These are phyloP conservation scores for Trifolium subterraneum DNA, from an alignment of 306 rosid species.

Conservation along the genomic window DNA sequence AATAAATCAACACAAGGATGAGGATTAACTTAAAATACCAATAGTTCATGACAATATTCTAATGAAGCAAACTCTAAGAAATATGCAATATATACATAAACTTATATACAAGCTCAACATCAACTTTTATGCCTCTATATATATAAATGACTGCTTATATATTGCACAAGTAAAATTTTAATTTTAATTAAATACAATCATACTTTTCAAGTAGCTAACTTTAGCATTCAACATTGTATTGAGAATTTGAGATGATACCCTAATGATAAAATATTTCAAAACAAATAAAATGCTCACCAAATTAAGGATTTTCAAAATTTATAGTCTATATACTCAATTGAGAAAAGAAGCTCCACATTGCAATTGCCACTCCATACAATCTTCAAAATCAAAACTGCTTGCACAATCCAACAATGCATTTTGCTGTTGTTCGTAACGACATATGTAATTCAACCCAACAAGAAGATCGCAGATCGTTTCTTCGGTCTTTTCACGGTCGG, in stretches of 20 bases:
- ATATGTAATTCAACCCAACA: slow-evolving; percentile 87
- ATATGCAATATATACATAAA: slow-evolving; percentile 47
- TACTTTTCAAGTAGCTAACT: slow-evolving; percentile 41
- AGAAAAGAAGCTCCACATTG: slow-evolving; percentile 77
- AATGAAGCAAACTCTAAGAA: slow-evolving; percentile 35
- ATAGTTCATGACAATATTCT: slow-evolving; percentile 39
- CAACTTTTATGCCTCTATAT: slow-evolving; percentile 37
- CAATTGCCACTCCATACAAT: slow-evolving; percentile 89
- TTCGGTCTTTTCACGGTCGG: slow-evolving; percentile 72
- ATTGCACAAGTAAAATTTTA: slow-evolving; percentile 52
- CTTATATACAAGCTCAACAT: slow-evolving; percentile 48
- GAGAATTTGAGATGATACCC: slow-evolving; percentile 37
- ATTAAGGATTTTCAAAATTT: slow-evolving; percentile 43
- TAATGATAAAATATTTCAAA: slow-evolving; percentile 37
- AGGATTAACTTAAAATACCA: slow-evolving; percentile 26
- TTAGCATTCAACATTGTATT: slow-evolving; percentile 49
- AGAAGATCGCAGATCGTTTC: slow-evolving; percentile 77
- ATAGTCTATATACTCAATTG: slow-evolving; percentile 48
- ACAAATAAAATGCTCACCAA: slow-evolving; percentile 50
- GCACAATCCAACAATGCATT: slow-evolving; percentile 87
- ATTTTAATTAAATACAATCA: slow-evolving; percentile 47
- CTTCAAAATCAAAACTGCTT: slow-evolving; percentile 90
- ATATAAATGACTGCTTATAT: slow-evolving; percentile 49
- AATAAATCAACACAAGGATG: slow-evolving; percentile 27
- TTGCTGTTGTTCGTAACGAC: slow-evolving; percentile 89